Base-by-base conservation (phyloP, 225 moss, liverwort and hornwort species). In the Sphagnum contortum region DNA sequence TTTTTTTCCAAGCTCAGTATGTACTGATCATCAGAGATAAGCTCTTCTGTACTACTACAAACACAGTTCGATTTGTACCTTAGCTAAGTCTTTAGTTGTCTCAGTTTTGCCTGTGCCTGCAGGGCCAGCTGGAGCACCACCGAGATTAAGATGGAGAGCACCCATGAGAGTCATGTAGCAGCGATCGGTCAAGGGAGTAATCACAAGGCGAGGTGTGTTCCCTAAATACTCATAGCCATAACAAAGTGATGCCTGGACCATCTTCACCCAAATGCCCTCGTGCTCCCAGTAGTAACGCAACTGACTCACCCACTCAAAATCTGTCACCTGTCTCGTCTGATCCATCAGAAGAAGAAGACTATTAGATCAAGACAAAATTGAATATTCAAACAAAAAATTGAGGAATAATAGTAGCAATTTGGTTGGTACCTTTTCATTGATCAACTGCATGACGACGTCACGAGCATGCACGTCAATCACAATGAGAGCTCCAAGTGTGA, bases 121-220 rank as follows among this genome's bases (percentile, higher is more conserved):
- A 49, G 92, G 92, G 2, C 89, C 89, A 14, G 92, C 92, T 4
- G 92, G 92, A 53, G 89, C 92, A 4, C 92, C 92, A 5, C 92
- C 92, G 2, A 93, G 76, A 49, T 93, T 93, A 4, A 93, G 66
- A 81, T 93, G 92, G 48, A 93, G 88, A 7, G 90, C 92, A 53
- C 92, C 92, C 83, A 93, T 93, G 8, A 93, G 82, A 1, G 90
- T 93, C 93, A 93, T 93, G 3, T 93, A 93, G 69, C 93, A 93
- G 50, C 93, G 81, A 84, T 93, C 93, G 0, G 90, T 90, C 7
- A 93, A 73, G 0, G 93, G 93, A 51, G 93, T 93, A 47, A 93
- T 93, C 12, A 93, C 93, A 70, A 93, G 71, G 10, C 93, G 80
- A 13, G 93, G 90, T 1, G 90, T 93, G 63, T 93, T 93, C 45